Evolutionary conservation across 352 stramenopile genomes (phyloP), one percentile per base, ranked within the genome.

Genomic region (Pythium brassicae): DNA sequence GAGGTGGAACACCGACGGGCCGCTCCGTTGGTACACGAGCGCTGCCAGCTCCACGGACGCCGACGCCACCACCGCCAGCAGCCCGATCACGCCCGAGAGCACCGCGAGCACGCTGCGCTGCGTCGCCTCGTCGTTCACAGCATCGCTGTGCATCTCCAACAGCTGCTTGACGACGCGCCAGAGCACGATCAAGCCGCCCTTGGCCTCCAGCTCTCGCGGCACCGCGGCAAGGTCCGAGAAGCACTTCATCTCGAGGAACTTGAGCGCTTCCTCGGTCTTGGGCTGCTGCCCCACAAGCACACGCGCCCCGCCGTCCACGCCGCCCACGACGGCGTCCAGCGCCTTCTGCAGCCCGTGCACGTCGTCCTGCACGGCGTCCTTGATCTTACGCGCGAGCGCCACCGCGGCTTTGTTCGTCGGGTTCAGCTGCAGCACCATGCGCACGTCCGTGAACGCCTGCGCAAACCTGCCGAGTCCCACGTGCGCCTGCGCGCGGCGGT

Each of bases 221-320:
- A 92, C 58, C 59, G 51, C 81, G 37, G 63, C 44, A 3, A 85
- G 57, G 46, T 91, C 77, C 44, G 74, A 66, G 11, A 76, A 71
- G 42, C 77, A 83, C 52, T 90, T 91, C 72, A 85, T 81, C 53
- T 92, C 83, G 20, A 93, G 70, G 53, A 87, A 92, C 59, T 78
- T 62, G 52, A 92, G 61, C 23, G 83, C 78, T 53, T 90, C 82
- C 34, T 86, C 61, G 3, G 65, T 76, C 61, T 72, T 71, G 22
- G 80, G 62, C 43, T 71, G 62, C 58, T 66, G 58, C 29, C 62
- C 57, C 5, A 70, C 53, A n/a, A 86, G 54, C 35, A 35, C 37
- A 15, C 62, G 51, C 4, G 45, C 25, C 14, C 45, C 66, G 1
- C 55, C 53, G 10, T 67, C 56, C 0, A 74, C 50, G 10, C 72